A percentile compares a stretch with the other conserved stretches of the same genome.
Conservation (phyloP, 2,329 filamentous ascomycete species). For the Monilinia fructicola region DNA sequence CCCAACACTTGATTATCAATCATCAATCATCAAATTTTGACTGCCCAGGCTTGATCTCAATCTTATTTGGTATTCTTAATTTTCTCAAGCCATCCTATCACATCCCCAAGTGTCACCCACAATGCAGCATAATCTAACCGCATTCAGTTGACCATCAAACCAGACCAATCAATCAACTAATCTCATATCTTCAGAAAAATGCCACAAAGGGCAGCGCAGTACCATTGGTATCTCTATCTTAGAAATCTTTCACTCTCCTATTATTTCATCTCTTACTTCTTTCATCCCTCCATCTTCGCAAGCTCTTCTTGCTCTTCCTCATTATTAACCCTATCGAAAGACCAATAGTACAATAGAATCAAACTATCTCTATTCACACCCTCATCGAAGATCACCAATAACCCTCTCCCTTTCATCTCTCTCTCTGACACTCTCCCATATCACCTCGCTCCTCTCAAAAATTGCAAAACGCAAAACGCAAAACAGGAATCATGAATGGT, state of each 20-base stretch:
- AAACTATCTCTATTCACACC: not conserved
- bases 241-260: not conserved
- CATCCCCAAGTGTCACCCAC: no score
- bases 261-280: not conserved
- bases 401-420: not conserved
- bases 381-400: not conserved
- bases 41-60: no score
- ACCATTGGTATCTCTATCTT: constrained; percentile 8
- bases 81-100: no score
- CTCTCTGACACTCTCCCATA: not conserved
- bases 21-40: no score
- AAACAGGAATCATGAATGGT: constrained; percentile 22
- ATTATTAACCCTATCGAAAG: not conserved
- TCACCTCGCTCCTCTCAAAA: not conserved
- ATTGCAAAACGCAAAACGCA: not conserved
- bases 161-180: no score
- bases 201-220: not conserved
- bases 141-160: no score
- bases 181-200: not conserved
- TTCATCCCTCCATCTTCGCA: not conserved
- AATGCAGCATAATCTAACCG: no score
- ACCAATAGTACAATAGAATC: not conserved
- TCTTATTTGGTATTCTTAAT: no score
- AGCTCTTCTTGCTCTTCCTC: not conserved
- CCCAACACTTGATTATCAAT: no score